Base-by-base conservation (phyloP, 1,139 yeast species). In the Yamadazyma trypodendri region DNA sequence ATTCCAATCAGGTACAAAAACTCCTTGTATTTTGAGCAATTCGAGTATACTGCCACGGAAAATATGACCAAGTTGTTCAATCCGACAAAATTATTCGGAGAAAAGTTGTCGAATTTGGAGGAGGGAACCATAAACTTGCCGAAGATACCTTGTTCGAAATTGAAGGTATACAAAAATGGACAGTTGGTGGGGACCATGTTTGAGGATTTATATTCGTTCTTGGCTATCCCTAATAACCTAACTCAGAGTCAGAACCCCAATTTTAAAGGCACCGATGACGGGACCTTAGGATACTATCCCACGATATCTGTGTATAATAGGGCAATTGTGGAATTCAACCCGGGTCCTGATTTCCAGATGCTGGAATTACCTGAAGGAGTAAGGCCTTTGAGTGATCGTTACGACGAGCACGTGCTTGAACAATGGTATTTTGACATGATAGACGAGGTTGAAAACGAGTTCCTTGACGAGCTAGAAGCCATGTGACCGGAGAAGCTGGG, bases 201-300 rank as follows among this genome's bases (percentile, higher is more conserved):
- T 50, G 77, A 77, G 40, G 75, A 81, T 32, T 58, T 92, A 30
- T 80, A 78, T 47, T 85, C 90, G 13, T 92, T 89, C 53, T 61
- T 85, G 42, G 97, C 97, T 2, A 25, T 40, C 3, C 34, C 39
- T 2, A 58, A 63, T 3, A 59, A 62, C 33, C 45, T 57, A 30
- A 66, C 59, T 24, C 80, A 74, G 46, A 70, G 65, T 56, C 77
- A 63, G 47, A 68, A 77, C 35, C 62, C 72, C n/a, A 64, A 63
- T 25, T 77, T 72, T 50, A 64, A 66, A 45, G 67, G 61, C 60
- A 74, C 61, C 45, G 90, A 92, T 56, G 97, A 92, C 55, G 96
- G 95, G 1, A 68, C 79, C 33, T 62, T 89, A 38, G 98, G 97
- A 0, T 92, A 94, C 57, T 92, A 81, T 60, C 98, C 98, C 1